Percentiles rank a stretch among this genome's conserved stretches.
Evolutionary conservation across 345 rosid species (phyloP).

Genomic region (Punica granatum): DNA sequence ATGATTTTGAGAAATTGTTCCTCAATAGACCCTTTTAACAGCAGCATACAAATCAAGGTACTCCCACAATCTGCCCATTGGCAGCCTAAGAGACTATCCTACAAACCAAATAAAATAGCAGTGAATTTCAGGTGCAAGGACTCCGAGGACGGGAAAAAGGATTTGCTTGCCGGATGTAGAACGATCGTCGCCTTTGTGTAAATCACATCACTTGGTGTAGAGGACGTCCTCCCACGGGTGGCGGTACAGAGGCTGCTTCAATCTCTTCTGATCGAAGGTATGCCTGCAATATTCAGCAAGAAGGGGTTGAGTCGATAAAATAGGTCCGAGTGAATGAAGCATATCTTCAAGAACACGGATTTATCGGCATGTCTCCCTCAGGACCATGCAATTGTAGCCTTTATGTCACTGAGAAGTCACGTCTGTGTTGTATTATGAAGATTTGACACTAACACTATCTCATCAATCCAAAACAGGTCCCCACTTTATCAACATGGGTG

Average conservation of each 20-base stretch:
- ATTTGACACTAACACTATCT: neutral
- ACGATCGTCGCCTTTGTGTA: too few species aligned
- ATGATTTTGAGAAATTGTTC: neutral
- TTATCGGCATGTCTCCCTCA: neutral
- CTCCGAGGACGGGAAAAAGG: neutral
- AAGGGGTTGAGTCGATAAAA: neutral
- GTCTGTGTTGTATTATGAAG: neutral
- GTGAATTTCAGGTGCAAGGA: neutral
- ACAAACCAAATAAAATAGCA: neutral
- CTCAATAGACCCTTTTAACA: neutral
- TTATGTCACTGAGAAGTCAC: neutral
- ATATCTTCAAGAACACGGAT: neutral
- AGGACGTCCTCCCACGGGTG: conserved; percentile 99
- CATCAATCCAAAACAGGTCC: neutral
- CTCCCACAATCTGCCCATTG: neutral
- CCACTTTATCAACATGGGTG: neutral
- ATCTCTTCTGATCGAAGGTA: conserved; percentile 89
- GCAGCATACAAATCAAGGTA: neutral
- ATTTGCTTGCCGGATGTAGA: neutral
- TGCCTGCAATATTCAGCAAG: conserved; percentile 41
- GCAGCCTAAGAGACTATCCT: neutral
- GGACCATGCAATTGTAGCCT: neutral
- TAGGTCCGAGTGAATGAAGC: neutral
- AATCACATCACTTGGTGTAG: conserved; percentile 92
- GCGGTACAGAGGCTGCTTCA: conserved; percentile 93